phyloP scores from a whole-genome alignment of 2,329 filamentous ascomycete species.

The Penicillium sumatraense region DNA sequence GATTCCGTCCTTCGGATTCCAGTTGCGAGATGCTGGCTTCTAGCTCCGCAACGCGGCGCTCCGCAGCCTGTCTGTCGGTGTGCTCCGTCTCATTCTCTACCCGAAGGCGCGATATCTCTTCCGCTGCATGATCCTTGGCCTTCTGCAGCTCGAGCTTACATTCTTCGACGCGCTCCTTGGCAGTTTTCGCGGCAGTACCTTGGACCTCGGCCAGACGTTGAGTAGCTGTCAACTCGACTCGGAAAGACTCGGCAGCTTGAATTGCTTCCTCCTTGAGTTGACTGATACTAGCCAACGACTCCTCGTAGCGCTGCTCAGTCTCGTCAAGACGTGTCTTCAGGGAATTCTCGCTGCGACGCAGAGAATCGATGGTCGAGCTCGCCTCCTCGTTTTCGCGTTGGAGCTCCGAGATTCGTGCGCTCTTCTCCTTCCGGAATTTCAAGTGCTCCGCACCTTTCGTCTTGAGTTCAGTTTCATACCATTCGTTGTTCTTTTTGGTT shows the following conservation, averaged over 20 bases:
- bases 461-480: conserved; percentile 89
- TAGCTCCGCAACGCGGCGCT: conserved; percentile 67
- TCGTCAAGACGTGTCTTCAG: conserved; percentile 82
- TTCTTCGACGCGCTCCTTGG: conserved; percentile 64
- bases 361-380: conserved; percentile 72
- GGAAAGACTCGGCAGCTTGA: conserved; percentile 82
- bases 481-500: conserved; percentile 87
- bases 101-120: conserved; percentile 58
- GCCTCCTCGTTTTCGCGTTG: conserved; percentile 88
- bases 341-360: conserved; percentile 78
- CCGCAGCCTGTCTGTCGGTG: conserved; percentile 64
- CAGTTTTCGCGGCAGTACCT: conserved; percentile 62
- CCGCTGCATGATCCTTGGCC: conserved; percentile 65
- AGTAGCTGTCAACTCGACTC: conserved; percentile 81
- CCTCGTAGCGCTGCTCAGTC: conserved; percentile 83
- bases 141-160: conserved; percentile 61
- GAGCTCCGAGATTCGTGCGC: conserved; percentile 82
- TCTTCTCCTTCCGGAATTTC: conserved; percentile 94
- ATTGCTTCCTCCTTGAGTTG: conserved; percentile 83
- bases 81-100: conserved; percentile 62
- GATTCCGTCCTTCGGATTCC: conserved; percentile 55
- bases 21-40: conserved; percentile 66
- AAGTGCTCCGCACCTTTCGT: conserved; percentile 85
- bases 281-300: conserved; percentile 79
- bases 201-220: conserved; percentile 78